phyloP scores from a whole-genome alignment of 2,329 filamentous ascomycete species.

The Penicillium rolfsii region DNA sequence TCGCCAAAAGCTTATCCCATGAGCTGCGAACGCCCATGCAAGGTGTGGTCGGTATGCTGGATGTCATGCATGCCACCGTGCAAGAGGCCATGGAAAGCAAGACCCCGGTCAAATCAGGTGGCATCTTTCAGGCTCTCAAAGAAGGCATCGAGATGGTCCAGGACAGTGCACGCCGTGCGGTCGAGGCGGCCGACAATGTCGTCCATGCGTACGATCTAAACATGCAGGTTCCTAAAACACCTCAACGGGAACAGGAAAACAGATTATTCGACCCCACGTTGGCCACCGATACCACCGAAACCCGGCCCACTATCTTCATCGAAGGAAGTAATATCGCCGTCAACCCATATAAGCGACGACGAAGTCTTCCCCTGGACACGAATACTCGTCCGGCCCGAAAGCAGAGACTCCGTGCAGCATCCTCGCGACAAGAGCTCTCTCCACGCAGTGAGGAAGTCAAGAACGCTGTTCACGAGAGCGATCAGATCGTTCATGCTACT shows the following conservation, averaged over 20 bases:
- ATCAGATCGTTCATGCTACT: constrained; percentile 44
- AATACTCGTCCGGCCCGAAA: constrained; percentile 40
- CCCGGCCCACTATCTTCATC: constrained; percentile 46
- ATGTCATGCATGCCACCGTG: constrained; percentile 75
- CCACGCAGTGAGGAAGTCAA: constrained; percentile 47
- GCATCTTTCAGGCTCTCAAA: constrained; percentile 65
- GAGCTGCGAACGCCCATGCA: constrained; percentile 75
- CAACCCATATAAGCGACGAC: constrained; percentile 51
- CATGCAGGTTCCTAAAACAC: constrained; percentile 71
- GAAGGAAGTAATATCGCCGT: constrained; percentile 49
- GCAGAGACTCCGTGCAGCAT: constrained; percentile 39
- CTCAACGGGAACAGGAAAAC: constrained; percentile 48
- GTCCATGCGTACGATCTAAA: constrained; percentile 76
- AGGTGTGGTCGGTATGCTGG: constrained; percentile 74
- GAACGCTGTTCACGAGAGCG: constrained; percentile 48
- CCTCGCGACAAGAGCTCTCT: constrained; percentile 41
- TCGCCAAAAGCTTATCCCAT: constrained; percentile 72
- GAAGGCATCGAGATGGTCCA: constrained; percentile 73
- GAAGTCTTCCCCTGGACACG: constrained; percentile 46
- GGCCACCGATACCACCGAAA: constrained; percentile 33
- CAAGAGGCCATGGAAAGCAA: constrained; percentile 65
- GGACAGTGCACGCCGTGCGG: constrained; percentile 71
- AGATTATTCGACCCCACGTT: constrained; percentile 36
- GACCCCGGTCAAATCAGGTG: constrained; percentile 53
- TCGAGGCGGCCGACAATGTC: constrained; percentile 75